phyloP scores from a whole-genome alignment of 768 basidiomycete genomes.

The Chalciporus chontae region DNA sequence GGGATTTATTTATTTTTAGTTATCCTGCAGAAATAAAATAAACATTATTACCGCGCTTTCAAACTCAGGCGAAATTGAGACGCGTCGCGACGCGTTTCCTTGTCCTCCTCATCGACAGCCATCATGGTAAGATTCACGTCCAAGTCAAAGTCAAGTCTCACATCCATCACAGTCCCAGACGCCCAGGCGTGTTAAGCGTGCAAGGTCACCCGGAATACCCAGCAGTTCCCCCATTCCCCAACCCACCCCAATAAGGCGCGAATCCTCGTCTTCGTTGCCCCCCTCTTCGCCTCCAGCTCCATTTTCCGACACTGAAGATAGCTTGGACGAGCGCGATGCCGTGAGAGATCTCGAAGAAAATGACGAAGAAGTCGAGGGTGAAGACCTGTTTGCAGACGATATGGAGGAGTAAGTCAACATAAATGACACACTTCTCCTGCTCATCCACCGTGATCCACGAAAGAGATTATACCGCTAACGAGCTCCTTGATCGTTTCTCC shows the following conservation, averaged over 20 bases:
- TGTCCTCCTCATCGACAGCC: constrained; percentile 12
- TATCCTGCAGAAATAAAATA: constrained; percentile 6
- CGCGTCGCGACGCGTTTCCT: constrained; percentile 47
- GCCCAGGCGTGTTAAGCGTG: constrained; percentile 59
- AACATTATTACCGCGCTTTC: constrained; percentile 32
- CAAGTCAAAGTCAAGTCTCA: background rate
- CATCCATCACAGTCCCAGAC: constrained; percentile 33
- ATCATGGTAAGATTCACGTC: constrained; percentile 37
- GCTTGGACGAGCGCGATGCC: constrained; percentile 65
- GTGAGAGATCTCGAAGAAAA: constrained; percentile 65
- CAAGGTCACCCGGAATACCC: constrained; percentile 52
- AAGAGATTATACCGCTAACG: constrained; percentile 86
- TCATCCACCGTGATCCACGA: constrained; percentile 4
- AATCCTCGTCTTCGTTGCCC: constrained; percentile 73
- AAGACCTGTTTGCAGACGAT: constrained; percentile 88
- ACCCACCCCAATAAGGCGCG: constrained; percentile 46
- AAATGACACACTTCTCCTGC: constrained; percentile 2
- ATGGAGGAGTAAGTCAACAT: constrained; percentile 58
- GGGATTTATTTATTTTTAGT: background rate
- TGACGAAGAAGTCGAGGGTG: constrained; percentile 78
- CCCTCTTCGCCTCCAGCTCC: constrained; percentile 81
- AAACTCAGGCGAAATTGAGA: constrained; percentile 39
- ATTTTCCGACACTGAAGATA: constrained; percentile 87
- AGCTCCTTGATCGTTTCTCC: constrained; percentile 82
- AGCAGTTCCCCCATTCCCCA: constrained; percentile 43